Evolutionary conservation across 73 alveolate species (phyloP), one percentile per base, ranked within the genome.

Genomic region (Paraurostyla sp.): DNA sequence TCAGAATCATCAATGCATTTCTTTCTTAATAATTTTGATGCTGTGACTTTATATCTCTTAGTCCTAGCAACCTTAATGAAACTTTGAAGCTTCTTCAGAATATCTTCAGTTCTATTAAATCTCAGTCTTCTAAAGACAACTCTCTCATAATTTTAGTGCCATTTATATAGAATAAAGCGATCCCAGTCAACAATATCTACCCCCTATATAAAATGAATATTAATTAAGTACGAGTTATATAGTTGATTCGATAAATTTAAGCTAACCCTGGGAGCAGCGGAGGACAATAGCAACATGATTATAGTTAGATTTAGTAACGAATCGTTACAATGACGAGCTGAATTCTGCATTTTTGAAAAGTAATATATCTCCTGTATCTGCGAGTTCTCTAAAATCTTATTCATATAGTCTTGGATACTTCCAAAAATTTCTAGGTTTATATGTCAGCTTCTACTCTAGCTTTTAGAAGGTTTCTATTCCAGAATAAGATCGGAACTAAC

Each of bases 281-380:
- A 81, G 63, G 9, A 89, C 22, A 13, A 93, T 52, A 40, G 93
- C 97, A 6, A 93, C 94, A 83, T 93, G 97, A 59, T 93, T 93
- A 45, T 90, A 93, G 15, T 83, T 81, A 27, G 89, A 36, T 9
- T 80, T 59, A 0, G 87, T 58, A 2, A 91, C 16, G 30, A 71
- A 25, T 76, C 93, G 54, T 43, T 48, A 35, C 0, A 85, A 33
- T 32, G 58, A 46, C 13, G 92, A 76, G 11, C 50, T 59, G 35
- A 76, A 45, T 40, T 73, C 93, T 20, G 88, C 48, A 23, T 76
- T 42, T 63, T 82, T 86, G 56, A 91, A 91, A 22, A 91, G 50
- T 0, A 91, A 57, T n/a, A 91, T 86, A 29, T 91, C 96, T 35
- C 96, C 96, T 13, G 92, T 83, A 29, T 83, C 92, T 13, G 92